Percentiles rank a stretch among this genome's conserved stretches.
Conservation (phyloP, 192 early-diverging fungal genomes). For the Coemansia sp. region DNA sequence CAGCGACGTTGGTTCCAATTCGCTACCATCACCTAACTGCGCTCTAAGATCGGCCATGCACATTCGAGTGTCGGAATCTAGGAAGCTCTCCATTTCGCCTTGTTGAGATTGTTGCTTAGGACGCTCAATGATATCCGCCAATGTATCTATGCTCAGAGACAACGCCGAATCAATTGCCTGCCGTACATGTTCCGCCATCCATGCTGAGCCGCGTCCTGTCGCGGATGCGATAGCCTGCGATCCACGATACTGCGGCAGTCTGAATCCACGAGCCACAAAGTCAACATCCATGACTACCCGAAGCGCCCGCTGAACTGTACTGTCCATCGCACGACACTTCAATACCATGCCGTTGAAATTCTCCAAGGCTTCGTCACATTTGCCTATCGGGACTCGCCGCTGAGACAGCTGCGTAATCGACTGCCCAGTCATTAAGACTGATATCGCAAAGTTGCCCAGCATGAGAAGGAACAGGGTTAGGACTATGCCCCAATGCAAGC, state of each 20-base stretch:
- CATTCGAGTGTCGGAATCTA: neutral
- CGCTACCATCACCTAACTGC: neutral
- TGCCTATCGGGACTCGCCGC: neutral
- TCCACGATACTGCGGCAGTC: slow-evolving; percentile 16
- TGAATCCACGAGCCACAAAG: slow-evolving; percentile 32
- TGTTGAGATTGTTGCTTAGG: neutral
- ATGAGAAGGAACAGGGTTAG: neutral
- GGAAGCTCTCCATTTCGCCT: neutral
- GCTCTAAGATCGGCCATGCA: neutral
- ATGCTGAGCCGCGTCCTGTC: slow-evolving; percentile 18
- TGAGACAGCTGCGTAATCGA: neutral
- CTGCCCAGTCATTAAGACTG: neutral
- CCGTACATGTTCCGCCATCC: slow-evolving; percentile 20
- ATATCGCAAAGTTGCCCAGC: neutral
- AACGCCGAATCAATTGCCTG: slow-evolving; percentile 11
- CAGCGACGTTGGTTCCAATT: slow-evolving; percentile 3
- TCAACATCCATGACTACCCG: slow-evolving; percentile 34
- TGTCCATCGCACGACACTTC: slow-evolving; percentile 25
- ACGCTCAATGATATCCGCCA: neutral
- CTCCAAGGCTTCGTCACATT: neutral
- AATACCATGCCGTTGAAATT: neutral
- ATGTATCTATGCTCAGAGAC: neutral
- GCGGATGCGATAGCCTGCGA: neutral
- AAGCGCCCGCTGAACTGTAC: slow-evolving; percentile 23
- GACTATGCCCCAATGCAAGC: neutral